A percentile compares a stretch with the other conserved stretches of the same genome.
Evolutionary conservation across 1,139 yeast genomes (phyloP).

Genomic region (Pichia sp.): DNA sequence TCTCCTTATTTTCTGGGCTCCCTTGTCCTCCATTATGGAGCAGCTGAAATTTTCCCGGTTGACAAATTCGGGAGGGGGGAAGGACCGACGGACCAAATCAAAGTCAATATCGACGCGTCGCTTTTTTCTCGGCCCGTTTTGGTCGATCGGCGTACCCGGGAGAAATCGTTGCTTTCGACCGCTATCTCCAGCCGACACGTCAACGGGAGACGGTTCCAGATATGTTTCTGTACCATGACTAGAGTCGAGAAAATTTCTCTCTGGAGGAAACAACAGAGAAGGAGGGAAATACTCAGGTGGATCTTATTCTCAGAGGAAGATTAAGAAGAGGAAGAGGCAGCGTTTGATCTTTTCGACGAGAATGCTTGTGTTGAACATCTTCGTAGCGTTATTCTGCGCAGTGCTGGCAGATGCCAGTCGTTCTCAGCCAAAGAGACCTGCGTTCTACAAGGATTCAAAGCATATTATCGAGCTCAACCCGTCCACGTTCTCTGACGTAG

Average conservation of each 20-base stretch:
- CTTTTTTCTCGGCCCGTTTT: background rate
- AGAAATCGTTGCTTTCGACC: background rate
- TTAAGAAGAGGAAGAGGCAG: no score
- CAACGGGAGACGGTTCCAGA: background rate
- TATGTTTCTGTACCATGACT: background rate
- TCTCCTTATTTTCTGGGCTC: background rate
- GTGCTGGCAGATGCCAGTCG: slow-evolving; percentile 1
- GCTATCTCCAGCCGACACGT: background rate
- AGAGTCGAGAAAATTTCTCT: background rate
- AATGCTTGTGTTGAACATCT: background rate
- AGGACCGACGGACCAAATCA: background rate
- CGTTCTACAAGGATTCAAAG: slow-evolving; percentile 24
- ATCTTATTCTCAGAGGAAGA: background rate
- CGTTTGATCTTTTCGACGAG: background rate
- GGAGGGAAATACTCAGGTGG: no score
- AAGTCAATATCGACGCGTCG: background rate
- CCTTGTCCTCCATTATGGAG: background rate
- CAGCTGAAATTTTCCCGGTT: background rate
- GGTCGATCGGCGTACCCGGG: background rate
- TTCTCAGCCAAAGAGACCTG: slow-evolving; percentile 6
- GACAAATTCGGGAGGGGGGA: background rate
- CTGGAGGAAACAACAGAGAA: background rate
- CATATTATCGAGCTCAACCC: slow-evolving; percentile 27
- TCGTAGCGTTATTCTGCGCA: slow-evolving; percentile 1
- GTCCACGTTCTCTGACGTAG: slow-evolving; percentile 56